phyloP scores from a whole-genome alignment of 2,329 filamentous ascomycete species.

The Pezicula neosporulosa region DNA sequence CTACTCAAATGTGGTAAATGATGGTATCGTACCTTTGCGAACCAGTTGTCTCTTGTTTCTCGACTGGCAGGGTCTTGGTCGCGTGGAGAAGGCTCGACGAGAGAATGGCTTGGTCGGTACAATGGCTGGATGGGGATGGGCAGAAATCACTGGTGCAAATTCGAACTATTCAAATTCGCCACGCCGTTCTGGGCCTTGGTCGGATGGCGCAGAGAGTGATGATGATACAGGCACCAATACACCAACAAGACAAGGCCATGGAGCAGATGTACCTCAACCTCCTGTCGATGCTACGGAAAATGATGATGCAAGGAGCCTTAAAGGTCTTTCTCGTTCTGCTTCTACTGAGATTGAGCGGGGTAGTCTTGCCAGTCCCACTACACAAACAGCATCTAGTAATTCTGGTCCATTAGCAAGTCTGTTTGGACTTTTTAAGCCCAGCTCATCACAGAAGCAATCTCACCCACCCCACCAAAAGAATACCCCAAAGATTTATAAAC shows the following conservation, averaged over 20 bases:
- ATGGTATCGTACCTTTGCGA: constrained; percentile 90
- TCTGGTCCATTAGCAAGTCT: constrained; percentile 53
- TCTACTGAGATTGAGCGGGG: constrained; percentile 4
- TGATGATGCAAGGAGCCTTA: constrained; percentile 60
- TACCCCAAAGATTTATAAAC: constrained; percentile 64
- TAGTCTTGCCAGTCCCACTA: constrained; percentile 8
- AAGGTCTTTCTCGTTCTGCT: constrained; percentile 34
- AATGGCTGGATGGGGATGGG: constrained; percentile 91
- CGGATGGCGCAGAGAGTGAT: constrained; percentile 16
- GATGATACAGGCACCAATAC: constrained; percentile 30
- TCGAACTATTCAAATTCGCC: constrained; percentile 28
- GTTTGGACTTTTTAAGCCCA: constrained; percentile 67
- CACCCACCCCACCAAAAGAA: constrained; percentile 53
- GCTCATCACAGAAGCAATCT: constrained; percentile 42
- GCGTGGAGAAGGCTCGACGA: constrained; percentile 89
- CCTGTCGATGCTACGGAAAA: constrained; percentile 61
- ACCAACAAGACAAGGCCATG: constrained; percentile 37
- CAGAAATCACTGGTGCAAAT: constrained; percentile 78
- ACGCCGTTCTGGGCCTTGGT: constrained; percentile 16
- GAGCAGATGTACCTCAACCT: constrained; percentile 66
- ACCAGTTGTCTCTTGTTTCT: constrained; percentile 96
- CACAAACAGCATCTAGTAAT: constrained; percentile 32
- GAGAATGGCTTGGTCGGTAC: constrained; percentile 92
- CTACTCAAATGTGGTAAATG: constrained; percentile 97
- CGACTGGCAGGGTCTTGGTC: constrained; percentile 90